These are phyloP conservation scores for Lolium rigidum DNA, from an alignment of 176 grass and related monocot genomes.

Conservation along the genomic window DNA sequence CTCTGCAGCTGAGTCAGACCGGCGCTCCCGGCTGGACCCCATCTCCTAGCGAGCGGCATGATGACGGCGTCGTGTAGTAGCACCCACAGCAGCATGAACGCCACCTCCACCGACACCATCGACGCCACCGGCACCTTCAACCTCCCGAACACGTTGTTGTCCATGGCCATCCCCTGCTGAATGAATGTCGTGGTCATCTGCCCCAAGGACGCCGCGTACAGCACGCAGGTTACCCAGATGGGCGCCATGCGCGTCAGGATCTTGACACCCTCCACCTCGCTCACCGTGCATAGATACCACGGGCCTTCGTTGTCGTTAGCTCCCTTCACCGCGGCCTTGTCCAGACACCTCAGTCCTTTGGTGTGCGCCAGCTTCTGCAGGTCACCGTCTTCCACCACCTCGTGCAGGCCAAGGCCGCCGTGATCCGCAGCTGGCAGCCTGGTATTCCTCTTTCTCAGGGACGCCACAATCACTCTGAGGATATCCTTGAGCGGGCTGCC, in stretches of 20 bases:
- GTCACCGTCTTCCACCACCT: neutral
- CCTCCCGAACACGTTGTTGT: constrained; percentile 37
- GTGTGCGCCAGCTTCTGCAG: constrained; percentile 55
- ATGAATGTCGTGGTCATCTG: constrained; percentile 89
- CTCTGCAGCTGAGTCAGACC: constrained; percentile 73
- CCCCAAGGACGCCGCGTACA: constrained; percentile 67
- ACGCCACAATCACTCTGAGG: constrained; percentile 54
- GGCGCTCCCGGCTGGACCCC: constrained; percentile 15
- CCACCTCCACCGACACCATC: constrained; percentile 59
- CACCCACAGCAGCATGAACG: constrained; percentile 69
- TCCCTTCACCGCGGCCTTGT: constrained; percentile 54
- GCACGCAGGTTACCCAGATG: constrained; percentile 70
- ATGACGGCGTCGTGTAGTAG: constrained; percentile 57
- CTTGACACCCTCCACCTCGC: constrained; percentile 79
- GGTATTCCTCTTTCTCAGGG: constrained; percentile 49
- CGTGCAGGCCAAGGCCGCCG: constrained; percentile 34
- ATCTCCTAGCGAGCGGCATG: constrained; percentile 46
- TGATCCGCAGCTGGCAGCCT: neutral
- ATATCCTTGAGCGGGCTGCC: constrained; percentile 70
- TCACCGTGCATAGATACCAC: constrained; percentile 61
- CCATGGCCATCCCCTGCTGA: constrained; percentile 80
- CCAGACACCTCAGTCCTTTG: constrained; percentile 57
- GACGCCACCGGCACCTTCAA: constrained; percentile 68
- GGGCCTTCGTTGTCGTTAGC: neutral
- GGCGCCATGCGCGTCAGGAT: constrained; percentile 65